A percentile compares a stretch with the other conserved stretches of the same genome.
Evolutionary conservation across 2,329 filamentous ascomycete genomes (phyloP).

Genomic region (Sporothrix curviconia): DNA sequence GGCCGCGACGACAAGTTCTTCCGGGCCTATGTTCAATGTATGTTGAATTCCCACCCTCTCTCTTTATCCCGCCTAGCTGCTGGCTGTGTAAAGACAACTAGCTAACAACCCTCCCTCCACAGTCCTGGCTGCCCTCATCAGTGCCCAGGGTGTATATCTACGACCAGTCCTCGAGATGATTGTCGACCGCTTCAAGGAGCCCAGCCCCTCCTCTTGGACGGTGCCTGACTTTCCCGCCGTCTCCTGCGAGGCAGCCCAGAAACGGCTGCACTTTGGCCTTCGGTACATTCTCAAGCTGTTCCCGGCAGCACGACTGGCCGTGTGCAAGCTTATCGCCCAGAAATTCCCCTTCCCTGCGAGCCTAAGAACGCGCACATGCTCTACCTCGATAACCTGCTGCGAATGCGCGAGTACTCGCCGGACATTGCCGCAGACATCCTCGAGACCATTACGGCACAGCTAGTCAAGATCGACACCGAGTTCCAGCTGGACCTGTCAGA

Average conservation of each 20-base stretch:
- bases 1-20: slow-evolving; percentile 59
- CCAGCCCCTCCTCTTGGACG: slow-evolving; percentile 38
- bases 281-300: slow-evolving; percentile 73
- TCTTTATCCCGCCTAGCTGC: neutral
- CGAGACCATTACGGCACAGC: slow-evolving; percentile 72
- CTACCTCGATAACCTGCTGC: slow-evolving; percentile 82
- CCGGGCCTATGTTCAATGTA: slow-evolving; percentile 46
- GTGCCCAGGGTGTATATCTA: slow-evolving; percentile 68
- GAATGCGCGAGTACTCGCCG: slow-evolving; percentile 68
- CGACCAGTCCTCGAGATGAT: slow-evolving; percentile 49
- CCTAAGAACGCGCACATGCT: slow-evolving; percentile 71
- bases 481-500: slow-evolving; percentile 93
- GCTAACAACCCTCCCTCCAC: no score
- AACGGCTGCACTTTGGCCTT: slow-evolving; percentile 68
- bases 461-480: slow-evolving; percentile 92
- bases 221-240: slow-evolving; percentile 53
- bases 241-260: slow-evolving; percentile 57
- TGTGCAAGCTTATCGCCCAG: slow-evolving; percentile 59
- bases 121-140: slow-evolving; percentile 67
- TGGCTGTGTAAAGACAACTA: neutral
- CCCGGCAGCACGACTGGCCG: slow-evolving; percentile 65
- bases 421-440: slow-evolving; percentile 74
- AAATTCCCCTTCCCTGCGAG: slow-evolving; percentile 73
- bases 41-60: neutral
- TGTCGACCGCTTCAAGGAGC: slow-evolving; percentile 65